Conservation (phyloP, 345 rosid genomes). For the Cardamine resedifolia region DNA sequence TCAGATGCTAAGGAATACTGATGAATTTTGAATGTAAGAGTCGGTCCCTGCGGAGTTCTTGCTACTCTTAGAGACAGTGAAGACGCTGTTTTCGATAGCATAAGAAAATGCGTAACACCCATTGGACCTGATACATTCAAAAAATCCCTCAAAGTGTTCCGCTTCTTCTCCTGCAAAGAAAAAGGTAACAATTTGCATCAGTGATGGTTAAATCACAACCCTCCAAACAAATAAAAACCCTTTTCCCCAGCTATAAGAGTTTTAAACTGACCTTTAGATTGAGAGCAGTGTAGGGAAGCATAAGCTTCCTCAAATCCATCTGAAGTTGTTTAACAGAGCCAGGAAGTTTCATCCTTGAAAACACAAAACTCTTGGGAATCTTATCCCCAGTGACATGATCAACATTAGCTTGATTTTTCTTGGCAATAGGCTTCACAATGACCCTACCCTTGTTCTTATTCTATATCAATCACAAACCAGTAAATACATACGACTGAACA, state of each 20-base stretch:
- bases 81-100: constrained; percentile 69
- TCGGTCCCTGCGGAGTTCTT: constrained; percentile 97
- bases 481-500: background rate
- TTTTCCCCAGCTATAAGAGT: background rate
- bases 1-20: constrained; percentile 76
- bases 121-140: constrained; percentile 93
- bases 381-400: constrained; percentile 86
- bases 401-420: constrained; percentile 54
- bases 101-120: constrained; percentile 96
- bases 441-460: constrained; percentile 64
- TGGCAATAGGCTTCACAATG: constrained; percentile 58
- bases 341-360: constrained; percentile 87
- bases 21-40: constrained; percentile 76
- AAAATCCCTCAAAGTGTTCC: constrained; percentile 79
- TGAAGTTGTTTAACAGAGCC: constrained; percentile 73
- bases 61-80: constrained; percentile 75
- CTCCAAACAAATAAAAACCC: background rate
- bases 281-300: constrained; percentile 97
- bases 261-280: constrained; percentile 57
- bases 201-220: constrained; percentile 3
- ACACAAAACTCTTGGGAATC: constrained; percentile 87
- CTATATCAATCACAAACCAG: constrained; percentile 16
- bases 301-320: constrained; percentile 84
- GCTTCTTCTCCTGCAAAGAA: constrained; percentile 75
- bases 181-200: background rate